Conservation (phyloP, 768 basidiomycete genomes). For the Podaxis pistillaris region DNA sequence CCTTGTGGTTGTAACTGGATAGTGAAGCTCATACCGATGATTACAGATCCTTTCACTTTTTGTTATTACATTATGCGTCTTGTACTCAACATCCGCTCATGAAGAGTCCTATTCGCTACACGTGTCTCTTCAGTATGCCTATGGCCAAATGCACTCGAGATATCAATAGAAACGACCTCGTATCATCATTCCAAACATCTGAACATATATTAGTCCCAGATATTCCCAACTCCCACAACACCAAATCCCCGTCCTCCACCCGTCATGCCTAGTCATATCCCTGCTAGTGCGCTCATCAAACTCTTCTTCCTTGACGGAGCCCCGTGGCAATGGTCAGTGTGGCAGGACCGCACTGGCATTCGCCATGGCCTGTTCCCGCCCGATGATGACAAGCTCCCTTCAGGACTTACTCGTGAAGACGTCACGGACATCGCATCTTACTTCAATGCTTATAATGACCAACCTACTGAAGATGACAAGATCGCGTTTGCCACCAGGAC, state of each 20-base stretch:
- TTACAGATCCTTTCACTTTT: too few species aligned
- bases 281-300: slow-evolving; percentile 18
- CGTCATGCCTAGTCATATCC: slow-evolving; percentile 1
- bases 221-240: not conserved
- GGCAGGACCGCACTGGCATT: slow-evolving; percentile 24
- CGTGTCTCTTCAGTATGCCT: too few species aligned
- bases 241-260: not conserved
- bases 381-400: slow-evolving; percentile 19
- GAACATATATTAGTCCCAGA: not conserved
- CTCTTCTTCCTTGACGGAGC: slow-evolving; percentile 14
- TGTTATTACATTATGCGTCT: too few species aligned
- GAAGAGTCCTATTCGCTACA: too few species aligned
- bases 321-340: slow-evolving; percentile 18
- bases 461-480: slow-evolving; percentile 1
- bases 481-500: slow-evolving; percentile 2
- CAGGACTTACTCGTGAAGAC: slow-evolving; percentile 14
- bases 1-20: too few species aligned
- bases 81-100: too few species aligned
- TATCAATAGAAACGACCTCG: not conserved
- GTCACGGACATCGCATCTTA: slow-evolving; percentile 15
- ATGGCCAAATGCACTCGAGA: too few species aligned
- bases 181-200: not conserved
- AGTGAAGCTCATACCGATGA: too few species aligned
- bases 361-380: slow-evolving; percentile 22
- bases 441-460: slow-evolving; percentile 16